Conservation (phyloP, 2,329 filamentous ascomycete species). For the Fusarium sp. region DNA sequence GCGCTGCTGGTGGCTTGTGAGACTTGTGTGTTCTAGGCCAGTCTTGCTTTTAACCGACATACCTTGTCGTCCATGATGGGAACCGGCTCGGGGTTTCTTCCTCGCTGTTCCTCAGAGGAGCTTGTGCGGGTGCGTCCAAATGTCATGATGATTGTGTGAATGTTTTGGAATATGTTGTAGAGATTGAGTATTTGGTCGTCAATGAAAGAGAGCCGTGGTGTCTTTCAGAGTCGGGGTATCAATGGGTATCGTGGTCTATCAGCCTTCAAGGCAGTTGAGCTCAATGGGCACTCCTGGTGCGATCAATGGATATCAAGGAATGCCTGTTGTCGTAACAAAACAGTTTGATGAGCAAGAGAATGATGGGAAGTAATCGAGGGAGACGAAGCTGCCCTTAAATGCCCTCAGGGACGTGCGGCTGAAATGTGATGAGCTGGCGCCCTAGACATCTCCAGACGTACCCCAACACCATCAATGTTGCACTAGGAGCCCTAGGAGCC, state of each 20-base stretch:
- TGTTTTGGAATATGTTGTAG: background rate
- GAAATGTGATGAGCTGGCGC: constrained; percentile 24
- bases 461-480: constrained; percentile 13
- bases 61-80: constrained; percentile 42
- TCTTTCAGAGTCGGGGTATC: constrained; percentile 2
- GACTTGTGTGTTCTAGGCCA: constrained; percentile 9
- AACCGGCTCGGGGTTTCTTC: constrained; percentile 38
- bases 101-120: constrained; percentile 37
- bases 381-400: constrained; percentile 31
- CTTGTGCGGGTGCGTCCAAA: constrained; percentile 23
- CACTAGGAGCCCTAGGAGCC: constrained; percentile 14
- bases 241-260: constrained; percentile 32
- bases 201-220: background rate
- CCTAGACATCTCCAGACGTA: constrained; percentile 14
- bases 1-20: constrained; percentile 42
- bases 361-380: background rate
- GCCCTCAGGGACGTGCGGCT: constrained; percentile 12
- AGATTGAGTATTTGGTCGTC: background rate
- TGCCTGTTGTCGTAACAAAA: constrained; percentile 27
- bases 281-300: constrained; percentile 39
- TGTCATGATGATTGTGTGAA: constrained; percentile 18
- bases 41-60: constrained; percentile 18
- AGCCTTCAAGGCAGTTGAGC: constrained; percentile 32
- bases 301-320: constrained; percentile 38
- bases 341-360: constrained; percentile 5